Conservation (phyloP, 768 basidiomycete species). For the Lepiota venenata region DNA sequence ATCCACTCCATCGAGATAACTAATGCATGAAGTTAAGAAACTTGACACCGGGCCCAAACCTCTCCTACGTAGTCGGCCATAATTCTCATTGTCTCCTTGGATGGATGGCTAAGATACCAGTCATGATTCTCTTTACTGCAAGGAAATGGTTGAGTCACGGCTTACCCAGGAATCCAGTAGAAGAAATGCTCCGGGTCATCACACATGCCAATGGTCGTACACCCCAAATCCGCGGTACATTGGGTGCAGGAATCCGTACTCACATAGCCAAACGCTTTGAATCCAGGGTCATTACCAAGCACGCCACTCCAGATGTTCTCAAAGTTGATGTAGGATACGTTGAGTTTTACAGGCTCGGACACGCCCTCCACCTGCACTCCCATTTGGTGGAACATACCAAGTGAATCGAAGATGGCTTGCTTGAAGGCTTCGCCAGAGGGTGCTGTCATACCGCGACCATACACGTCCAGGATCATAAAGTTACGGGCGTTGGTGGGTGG, state of each 20-base stretch:
- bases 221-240: slow-evolving; percentile 26
- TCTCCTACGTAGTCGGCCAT: slow-evolving; percentile 51
- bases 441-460: slow-evolving; percentile 41
- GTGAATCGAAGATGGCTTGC: slow-evolving; percentile 40
- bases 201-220: slow-evolving; percentile 31
- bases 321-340: slow-evolving; percentile 45
- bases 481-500: slow-evolving; percentile 48
- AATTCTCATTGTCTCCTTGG: slow-evolving; percentile 43
- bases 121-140: not conserved
- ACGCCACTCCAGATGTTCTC: slow-evolving; percentile 49
- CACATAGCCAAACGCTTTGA: slow-evolving; percentile 44
- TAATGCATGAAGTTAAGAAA: not conserved
- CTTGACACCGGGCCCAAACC: slow-evolving; percentile 24
- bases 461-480: slow-evolving; percentile 48
- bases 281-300: slow-evolving; percentile 39
- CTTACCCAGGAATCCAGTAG: slow-evolving; percentile 50
- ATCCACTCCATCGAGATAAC: no score
- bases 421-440: slow-evolving; percentile 44
- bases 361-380: slow-evolving; percentile 7
- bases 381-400: slow-evolving; percentile 28
- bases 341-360: slow-evolving; percentile 23
- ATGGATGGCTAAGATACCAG: slow-evolving; percentile 43
- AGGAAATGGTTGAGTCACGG: not conserved
- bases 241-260: slow-evolving; percentile 30
- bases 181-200: slow-evolving; percentile 45